A percentile compares a stretch with the other conserved stretches of the same genome.
These are phyloP conservation scores for Acorus gramineus DNA, from an alignment of 106 monocot species.

Conservation along the genomic window DNA sequence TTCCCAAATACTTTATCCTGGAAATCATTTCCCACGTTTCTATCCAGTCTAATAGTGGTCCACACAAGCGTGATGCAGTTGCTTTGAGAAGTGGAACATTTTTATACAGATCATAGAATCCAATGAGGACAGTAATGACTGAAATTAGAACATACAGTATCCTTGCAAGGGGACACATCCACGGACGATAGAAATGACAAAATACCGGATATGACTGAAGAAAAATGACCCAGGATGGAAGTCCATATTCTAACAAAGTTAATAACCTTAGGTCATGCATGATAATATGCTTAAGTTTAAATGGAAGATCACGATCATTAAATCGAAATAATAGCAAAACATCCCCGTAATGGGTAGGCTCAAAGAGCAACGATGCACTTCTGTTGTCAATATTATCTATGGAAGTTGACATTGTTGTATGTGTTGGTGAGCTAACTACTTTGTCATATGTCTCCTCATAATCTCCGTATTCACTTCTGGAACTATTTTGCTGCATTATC, in stretches of 20 bases:
- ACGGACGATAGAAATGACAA: slow-evolving; percentile 81
- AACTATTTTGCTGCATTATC: slow-evolving; percentile 28
- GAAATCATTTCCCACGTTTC: slow-evolving; percentile 98
- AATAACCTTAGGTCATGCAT: slow-evolving; percentile 71
- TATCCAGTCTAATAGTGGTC: slow-evolving; percentile 90
- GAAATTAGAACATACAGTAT: slow-evolving; percentile 70
- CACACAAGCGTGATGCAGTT: slow-evolving; percentile 76
- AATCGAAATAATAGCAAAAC: slow-evolving; percentile 72
- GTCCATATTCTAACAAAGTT: slow-evolving; percentile 81
- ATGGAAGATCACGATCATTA: slow-evolving; percentile 82
- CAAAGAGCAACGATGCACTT: slow-evolving; percentile 15
- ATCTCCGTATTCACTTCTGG: slow-evolving; percentile 17
- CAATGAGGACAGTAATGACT: slow-evolving; percentile 75
- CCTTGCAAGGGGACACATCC: slow-evolving; percentile 94
- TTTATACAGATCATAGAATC: slow-evolving; percentile 96
- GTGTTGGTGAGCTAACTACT: slow-evolving; percentile 32
- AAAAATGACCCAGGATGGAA: slow-evolving; percentile 97
- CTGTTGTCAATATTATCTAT: slow-evolving; percentile 30
- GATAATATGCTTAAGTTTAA: slow-evolving; percentile 61
- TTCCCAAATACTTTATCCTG: slow-evolving; percentile 79
- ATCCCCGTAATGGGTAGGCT: slow-evolving; percentile 58
- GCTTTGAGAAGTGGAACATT: slow-evolving; percentile 85
- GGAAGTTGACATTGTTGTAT: slow-evolving; percentile 27
- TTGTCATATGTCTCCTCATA: slow-evolving; percentile 32
- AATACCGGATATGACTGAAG: slow-evolving; percentile 92